Base-by-base conservation (phyloP, 192 early-diverging fungal species). In the Coemansia sp. region DNA sequence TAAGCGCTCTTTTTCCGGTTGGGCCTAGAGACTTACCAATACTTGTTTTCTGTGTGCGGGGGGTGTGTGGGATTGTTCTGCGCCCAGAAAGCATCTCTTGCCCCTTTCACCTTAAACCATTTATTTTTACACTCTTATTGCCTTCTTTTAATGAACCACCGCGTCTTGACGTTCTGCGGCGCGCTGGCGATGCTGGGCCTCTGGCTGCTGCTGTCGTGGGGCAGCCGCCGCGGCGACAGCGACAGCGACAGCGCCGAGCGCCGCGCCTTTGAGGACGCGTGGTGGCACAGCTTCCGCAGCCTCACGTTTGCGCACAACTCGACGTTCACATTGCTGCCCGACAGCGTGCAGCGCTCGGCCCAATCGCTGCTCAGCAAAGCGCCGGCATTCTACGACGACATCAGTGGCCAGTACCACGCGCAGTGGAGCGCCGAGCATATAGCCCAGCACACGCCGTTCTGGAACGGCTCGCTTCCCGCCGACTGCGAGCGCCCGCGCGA, bases 251-350 rank as follows among this genome's bases (percentile, higher is more conserved):
- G 32, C 11, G 51, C 62, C 18, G 49, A 62, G 56, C 42, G 71
- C 9, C 31, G 33, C 5, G 50, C 19, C n/a, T 67, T 66, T 42
- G 71, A 73, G 64, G 28, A 51, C 3, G 45, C 29, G 10, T 73
- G 81, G 75, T 67, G 65, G 75, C 30, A 35, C 32, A 28, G 46
- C 21, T 65, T 65, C 40, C 50, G 55, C 54, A 52, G 42, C 27
- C 42, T 78, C 25, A 51, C 65, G 18, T 78, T 35, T 24, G 43
- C 53, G 2, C 44, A 42, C 30, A 65, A 71, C 54, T 71, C 75
- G 16, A 65, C 75, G 5, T 70, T 65, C 32, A 11, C 59, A 19
- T 30, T 16, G 23, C 62, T 71, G 32, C 75, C 75, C 3, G 14
- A n/a, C 27, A 21, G 4, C n/a, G 58, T 71, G 4, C 68, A 49